Evolutionary conservation across 345 rosid species (phyloP).

Genomic region (Bretschneidera sinensis): DNA sequence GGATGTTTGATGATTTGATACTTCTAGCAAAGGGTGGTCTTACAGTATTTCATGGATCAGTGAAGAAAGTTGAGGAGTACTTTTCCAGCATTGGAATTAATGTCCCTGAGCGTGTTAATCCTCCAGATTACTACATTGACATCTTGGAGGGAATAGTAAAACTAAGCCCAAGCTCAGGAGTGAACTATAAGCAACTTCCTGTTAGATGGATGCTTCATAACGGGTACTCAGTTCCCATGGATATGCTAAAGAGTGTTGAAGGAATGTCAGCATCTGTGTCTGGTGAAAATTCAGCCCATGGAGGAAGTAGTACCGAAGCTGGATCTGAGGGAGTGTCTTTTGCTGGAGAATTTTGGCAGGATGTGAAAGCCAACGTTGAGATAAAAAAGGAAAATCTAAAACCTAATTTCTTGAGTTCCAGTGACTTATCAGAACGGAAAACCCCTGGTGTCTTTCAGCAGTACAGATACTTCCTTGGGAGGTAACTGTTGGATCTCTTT

Average conservation of each 20-base stretch:
- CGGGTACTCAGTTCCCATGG: slow-evolving; percentile 78
- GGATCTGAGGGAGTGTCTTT: slow-evolving; percentile 46
- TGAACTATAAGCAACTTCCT: slow-evolving; percentile 74
- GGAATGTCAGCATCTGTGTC: slow-evolving; percentile 41
- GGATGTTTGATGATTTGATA: slow-evolving; percentile 95
- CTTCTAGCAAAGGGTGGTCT: slow-evolving; percentile 96
- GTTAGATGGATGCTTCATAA: slow-evolving; percentile 99
- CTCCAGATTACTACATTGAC: slow-evolving; percentile 97
- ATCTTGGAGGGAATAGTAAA: slow-evolving; percentile 90
- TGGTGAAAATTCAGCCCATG: slow-evolving; percentile 48
- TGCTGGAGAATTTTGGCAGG: slow-evolving; percentile 85
- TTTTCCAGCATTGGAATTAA: slow-evolving; percentile 69
- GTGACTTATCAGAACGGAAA: slow-evolving; percentile 63
- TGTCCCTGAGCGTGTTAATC: slow-evolving; percentile 90
- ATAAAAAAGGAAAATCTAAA: slow-evolving; percentile 53
- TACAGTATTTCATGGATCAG: slow-evolving; percentile 89
- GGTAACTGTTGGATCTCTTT: slow-evolving; percentile 38
- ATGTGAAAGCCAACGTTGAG: slow-evolving; percentile 61
- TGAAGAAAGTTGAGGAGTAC: slow-evolving; percentile 89
- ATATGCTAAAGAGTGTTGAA: slow-evolving; percentile 69
- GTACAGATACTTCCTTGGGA: slow-evolving; percentile 87
- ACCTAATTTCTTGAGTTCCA: slow-evolving; percentile 39
- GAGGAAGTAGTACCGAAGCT: slow-evolving; percentile 25
- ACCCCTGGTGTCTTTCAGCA: slow-evolving; percentile 68
- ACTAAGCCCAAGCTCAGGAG: slow-evolving; percentile 49